These are phyloP conservation scores for Cornus controversa DNA, from an alignment of 148 eudicot species.

Conservation along the genomic window DNA sequence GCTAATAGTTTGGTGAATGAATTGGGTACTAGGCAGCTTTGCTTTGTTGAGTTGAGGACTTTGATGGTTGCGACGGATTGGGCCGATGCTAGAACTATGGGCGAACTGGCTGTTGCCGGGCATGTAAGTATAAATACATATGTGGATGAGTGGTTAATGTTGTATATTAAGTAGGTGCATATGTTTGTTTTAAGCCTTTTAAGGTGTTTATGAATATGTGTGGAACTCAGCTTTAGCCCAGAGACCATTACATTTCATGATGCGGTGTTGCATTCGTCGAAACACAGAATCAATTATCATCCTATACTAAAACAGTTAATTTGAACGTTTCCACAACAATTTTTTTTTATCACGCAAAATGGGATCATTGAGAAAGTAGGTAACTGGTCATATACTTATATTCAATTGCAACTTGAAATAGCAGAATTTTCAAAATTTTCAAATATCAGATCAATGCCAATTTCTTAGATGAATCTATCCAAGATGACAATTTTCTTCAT, in stretches of 20 bases:
- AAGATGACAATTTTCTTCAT: no score
- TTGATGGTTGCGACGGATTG: slow-evolving; percentile 99
- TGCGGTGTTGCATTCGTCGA: neutral
- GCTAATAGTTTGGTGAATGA: slow-evolving; percentile 49
- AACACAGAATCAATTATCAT: neutral
- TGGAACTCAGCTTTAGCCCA: neutral
- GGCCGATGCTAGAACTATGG: slow-evolving; percentile 73
- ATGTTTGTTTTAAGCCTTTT: neutral
- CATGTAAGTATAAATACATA: slow-evolving; percentile 49
- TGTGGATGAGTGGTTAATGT: neutral
- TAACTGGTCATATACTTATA: no score
- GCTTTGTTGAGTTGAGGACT: slow-evolving; percentile 91
- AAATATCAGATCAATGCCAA: no score
- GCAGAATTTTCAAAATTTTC: no score
- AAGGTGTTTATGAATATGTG: neutral
- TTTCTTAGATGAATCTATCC: no score
- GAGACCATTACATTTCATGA: neutral
- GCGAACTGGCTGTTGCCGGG: slow-evolving; percentile 85
- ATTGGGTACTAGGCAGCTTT: slow-evolving; percentile 51
- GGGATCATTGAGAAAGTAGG: no score
- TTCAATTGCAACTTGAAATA: no score
- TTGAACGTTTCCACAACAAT: neutral
- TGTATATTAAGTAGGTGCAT: neutral
- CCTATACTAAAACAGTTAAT: neutral
- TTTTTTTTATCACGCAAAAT: no score